Evolutionary conservation across 2,329 filamentous ascomycete species (phyloP), one percentile per base, ranked within the genome.

Genomic region (Monosporascus sp.): DNA sequence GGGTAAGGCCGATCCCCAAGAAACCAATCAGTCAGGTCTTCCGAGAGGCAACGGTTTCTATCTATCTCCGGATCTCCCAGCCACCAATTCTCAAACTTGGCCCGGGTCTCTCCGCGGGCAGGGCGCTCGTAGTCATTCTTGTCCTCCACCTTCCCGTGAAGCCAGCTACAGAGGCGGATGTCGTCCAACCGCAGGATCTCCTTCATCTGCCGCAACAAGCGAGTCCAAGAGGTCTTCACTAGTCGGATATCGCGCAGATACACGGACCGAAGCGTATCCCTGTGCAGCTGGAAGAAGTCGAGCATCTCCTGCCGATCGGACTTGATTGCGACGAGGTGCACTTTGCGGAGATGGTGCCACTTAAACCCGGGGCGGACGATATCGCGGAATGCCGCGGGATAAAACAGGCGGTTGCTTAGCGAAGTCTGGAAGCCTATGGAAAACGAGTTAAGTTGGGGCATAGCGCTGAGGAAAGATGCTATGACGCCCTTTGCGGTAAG

Each of bases 251-350:
- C 24, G 16, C 37, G 37, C 22, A 44, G 37, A 5, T n/a, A 22
- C 17, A 50, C 37, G 17, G 14, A 19, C 8, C 38, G 37, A 19
- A 50, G 49, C 26, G 49, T 50, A 7, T 27, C 37, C 22, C 44
- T 41, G 20, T 49, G 47, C 26, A 49, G 31, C 20, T 48, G 4
- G 44, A 54, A 52, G 22, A 56, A 54, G 6, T 36, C 26, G 22
- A 50, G 19, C 8, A 56, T 16, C n/a, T 56, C 55, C 9, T 52
- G 41, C 34, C 52, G 38, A 17, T 54, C 47, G 16, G 40, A 43
- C 16, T 46, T 16, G 38, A 56, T 48, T 7, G 11, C 22, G 20
- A 37, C 3, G 4, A 54, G 24, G n/a, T 38, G 14, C 34, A 52
- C 16, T 8, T 41, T n/a, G 5, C 49, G 47, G 24, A 56, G 22